Percentiles rank a stretch among this genome's conserved stretches.
Conservation (phyloP, 2,329 filamentous ascomycete genomes). For the Penicillium brasilianum region DNA sequence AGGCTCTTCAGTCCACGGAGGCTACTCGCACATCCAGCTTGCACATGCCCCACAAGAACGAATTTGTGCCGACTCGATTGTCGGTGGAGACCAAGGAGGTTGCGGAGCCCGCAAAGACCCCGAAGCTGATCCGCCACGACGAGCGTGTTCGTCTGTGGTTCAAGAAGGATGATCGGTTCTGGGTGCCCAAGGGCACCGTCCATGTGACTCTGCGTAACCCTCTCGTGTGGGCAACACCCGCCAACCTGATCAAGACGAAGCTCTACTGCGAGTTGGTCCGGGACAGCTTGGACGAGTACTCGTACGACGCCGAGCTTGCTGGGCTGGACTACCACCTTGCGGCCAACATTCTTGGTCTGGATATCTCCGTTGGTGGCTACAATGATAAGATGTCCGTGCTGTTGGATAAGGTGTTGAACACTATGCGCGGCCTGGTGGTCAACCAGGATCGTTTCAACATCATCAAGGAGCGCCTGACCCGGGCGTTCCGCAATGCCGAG, state of each 20-base stretch:
- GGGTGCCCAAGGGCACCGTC: constrained; percentile 93
- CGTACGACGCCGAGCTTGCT: constrained; percentile 93
- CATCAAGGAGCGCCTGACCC: constrained; percentile 80
- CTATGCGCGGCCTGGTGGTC: constrained; percentile 82
- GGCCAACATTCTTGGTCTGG: constrained; percentile 73
- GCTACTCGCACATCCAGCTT: constrained; percentile 70
- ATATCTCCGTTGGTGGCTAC: constrained; percentile 83
- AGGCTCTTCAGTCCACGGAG: constrained; percentile 64
- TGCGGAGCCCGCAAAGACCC: constrained; percentile 72
- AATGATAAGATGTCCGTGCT: constrained; percentile 95
- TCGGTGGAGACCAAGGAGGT: constrained; percentile 95
- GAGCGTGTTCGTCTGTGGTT: constrained; percentile 83
- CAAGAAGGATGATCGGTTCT: constrained; percentile 98
- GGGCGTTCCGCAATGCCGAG: constrained; percentile 83
- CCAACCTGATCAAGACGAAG: constrained; percentile 75
- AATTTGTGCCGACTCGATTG: constrained; percentile 91
- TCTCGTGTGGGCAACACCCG: constrained; percentile 76
- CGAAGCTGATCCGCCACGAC: constrained; percentile 85
- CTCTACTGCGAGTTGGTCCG: constrained; percentile 85
- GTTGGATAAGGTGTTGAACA: constrained; percentile 83
- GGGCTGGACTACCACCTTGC: constrained; percentile 83
- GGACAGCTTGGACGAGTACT: constrained; percentile 89
- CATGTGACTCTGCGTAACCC: constrained; percentile 81
- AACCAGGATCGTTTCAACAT: constrained; percentile 88
- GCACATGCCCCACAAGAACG: constrained; percentile 88